These are phyloP conservation scores for Scheffersomyces coipomensis DNA, from an alignment of 805 yeast genomes.

Conservation along the genomic window DNA sequence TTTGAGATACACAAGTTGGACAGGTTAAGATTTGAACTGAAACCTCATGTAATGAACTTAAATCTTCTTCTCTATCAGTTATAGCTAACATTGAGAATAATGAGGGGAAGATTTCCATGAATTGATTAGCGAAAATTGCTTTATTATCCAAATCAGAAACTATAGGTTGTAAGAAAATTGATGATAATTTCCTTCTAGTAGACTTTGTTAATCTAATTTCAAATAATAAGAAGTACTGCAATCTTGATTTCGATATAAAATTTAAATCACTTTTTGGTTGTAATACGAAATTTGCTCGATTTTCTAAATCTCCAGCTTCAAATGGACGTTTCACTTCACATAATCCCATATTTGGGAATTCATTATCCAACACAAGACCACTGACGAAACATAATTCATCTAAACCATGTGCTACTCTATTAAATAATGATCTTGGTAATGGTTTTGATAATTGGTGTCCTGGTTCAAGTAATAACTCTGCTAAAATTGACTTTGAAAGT, in stretches of 20 bases:
- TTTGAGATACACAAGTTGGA: constrained; percentile 37
- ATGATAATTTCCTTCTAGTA: constrained; percentile 47
- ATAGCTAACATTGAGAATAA: constrained; percentile 47
- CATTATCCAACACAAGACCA: constrained; percentile 29
- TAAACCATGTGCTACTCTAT: constrained; percentile 13
- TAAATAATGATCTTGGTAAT: constrained; percentile 22
- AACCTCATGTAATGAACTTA: constrained; percentile 30
- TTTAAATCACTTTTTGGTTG: constrained; percentile 12
- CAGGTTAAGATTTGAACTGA: constrained; percentile 44
- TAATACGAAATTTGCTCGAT: constrained; percentile 12
- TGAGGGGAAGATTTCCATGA: constrained; percentile 53
- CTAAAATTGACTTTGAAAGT: constrained; percentile 23
- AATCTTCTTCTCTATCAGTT: constrained; percentile 50
- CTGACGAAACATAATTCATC: constrained; percentile 25
- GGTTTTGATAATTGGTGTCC: constrained; percentile 29
- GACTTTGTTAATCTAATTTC: constrained; percentile 59
- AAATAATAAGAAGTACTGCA: constrained; percentile 57
- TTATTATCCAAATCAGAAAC: constrained; percentile 51
- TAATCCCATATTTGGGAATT: constrained; percentile 21
- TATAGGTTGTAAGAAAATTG: constrained; percentile 53
- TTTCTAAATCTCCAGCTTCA: constrained; percentile 11
- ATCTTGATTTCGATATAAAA: constrained; percentile 39
- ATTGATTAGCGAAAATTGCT: constrained; percentile 48
- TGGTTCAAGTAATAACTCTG: constrained; percentile 42
- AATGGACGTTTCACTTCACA: constrained; percentile 12